Conservation (phyloP, 768 basidiomycete genomes). For the Leccinum disarticulatum region DNA sequence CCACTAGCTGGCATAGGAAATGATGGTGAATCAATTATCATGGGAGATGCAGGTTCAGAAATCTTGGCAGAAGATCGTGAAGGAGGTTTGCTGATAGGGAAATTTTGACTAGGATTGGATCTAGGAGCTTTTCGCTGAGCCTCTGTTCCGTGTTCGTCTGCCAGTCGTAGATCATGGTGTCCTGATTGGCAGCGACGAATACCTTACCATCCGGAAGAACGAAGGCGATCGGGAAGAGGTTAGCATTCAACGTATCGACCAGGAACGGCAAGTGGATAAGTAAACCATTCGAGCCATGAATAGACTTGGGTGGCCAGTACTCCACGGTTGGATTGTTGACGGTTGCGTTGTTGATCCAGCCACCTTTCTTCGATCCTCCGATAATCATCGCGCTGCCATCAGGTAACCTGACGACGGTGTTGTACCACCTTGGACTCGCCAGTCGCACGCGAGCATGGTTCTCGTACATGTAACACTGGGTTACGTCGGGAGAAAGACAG, state of each 20-base stretch:
- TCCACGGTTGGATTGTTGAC: slow-evolving; percentile 81
- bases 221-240: slow-evolving; percentile 79
- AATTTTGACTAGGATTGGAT: slow-evolving; percentile 9
- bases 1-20: slow-evolving; percentile 12
- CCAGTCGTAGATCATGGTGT: slow-evolving; percentile 84
- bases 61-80: slow-evolving; percentile 1
- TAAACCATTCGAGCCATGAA: slow-evolving; percentile 64
- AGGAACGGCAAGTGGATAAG: slow-evolving; percentile 66
- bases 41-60: slow-evolving; percentile 8
- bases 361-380: slow-evolving; percentile 78
- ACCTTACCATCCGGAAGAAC: slow-evolving; percentile 65
- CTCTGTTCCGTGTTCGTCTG: slow-evolving; percentile 54
- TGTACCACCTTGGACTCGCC: slow-evolving; percentile 83
- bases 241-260: slow-evolving; percentile 72
- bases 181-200: slow-evolving; percentile 76
- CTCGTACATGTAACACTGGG: slow-evolving; percentile 63
- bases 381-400: slow-evolving; percentile 86
- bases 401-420: slow-evolving; percentile 61
- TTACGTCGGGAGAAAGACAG: slow-evolving; percentile 48
- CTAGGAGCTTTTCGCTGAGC: slow-evolving; percentile 35
- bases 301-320: slow-evolving; percentile 78
- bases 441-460: slow-evolving; percentile 62
- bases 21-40: slow-evolving; percentile 21
- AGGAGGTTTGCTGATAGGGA: slow-evolving; percentile 19
- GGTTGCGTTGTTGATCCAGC: slow-evolving; percentile 83